Evolutionary conservation across 768 basidiomycete genomes (phyloP), one percentile per base, ranked within the genome.

Genomic region (Paxillus ammoniavirescens): DNA sequence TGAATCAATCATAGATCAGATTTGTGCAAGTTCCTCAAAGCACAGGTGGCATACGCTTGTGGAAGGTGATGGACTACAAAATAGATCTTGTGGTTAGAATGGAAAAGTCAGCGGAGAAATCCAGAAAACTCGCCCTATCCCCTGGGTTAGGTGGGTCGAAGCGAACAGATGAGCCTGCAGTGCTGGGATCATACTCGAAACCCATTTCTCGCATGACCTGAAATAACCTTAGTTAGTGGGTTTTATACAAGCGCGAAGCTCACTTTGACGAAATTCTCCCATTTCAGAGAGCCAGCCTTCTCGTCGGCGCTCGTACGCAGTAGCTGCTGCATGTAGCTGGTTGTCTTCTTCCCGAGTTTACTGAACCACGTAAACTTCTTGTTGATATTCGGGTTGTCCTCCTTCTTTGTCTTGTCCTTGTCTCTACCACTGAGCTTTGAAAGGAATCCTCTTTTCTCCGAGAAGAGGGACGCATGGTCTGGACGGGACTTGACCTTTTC

Each of bases 131-230:
- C 56, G 81, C 80, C 55, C 64, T 72, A 60, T 81, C 79, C 40
- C 61, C 67, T 41, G 67, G 63, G 60, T 83, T 73, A 15, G 87
- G 90, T 45, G 89, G 89, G 67, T 89, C 83, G 62, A 92, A 92
- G 36, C 89, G 80, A 35, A 92, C 90, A 65, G 87, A 88, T 9
- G 89, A 91, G 2, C 90, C 90, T 17, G 89, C 88, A 2, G 88
- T 89, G 54, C 82, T 82, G 5, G 86, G 86, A 63, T 84, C 83
- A 59, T 84, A 85, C 3, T 71, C 70, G 67, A 92, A 92, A 35
- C 89, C 89, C 81, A 92, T 83, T 44, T 87, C 86, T 36, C 75
- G 71, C 89, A 92, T 89, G 36, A 89, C 70, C 89, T 91, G 59
- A 8, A 42, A 47, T 26, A 33, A 51, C 38, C 37, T 50, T 38